Evolutionary conservation across 805 yeast species (phyloP), one percentile per base, ranked within the genome.

Genomic region (Ogataea sp.): DNA sequence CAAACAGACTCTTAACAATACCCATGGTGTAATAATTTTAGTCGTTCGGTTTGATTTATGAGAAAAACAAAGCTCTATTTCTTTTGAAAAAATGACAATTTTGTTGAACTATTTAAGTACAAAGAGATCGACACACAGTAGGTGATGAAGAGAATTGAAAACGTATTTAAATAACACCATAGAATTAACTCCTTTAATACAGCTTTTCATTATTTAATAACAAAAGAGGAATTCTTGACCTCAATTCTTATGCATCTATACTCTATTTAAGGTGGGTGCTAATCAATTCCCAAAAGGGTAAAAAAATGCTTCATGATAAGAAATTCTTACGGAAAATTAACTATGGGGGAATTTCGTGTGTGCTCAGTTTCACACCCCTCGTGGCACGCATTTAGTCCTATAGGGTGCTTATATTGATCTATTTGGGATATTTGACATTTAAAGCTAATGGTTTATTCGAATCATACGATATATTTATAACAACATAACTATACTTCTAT

Each of bases 211-310:
- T n/a, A n/a, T n/a, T n/a, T 23, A 11, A 23, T 29, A 7, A 17
- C 11, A n/a, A 6, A 6, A 18, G 16, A 30, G 33, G 33, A 30
- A 30, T 30, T 30, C 16, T 30, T 30, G 21, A 30, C 33, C 18
- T 4, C n/a, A n/a, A n/a, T 5, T 17, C 18, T 30, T 30, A 30
- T 10, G 10, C 4, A 30, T 23, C 10, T 8, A 8, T 8, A 8
- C 26, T 23, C 26, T 23, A 23, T 8, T 23, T 11, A 23, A 7
- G 11, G 26, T 23, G 21, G 11, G 33, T 30, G 33, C 33, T 30
- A 30, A 30, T 30, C 21, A 30, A 30, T 30, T 30, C 33, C 33
- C 33, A 30, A 30, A 30, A 18, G 23, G 33, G 33, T 30, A 30
- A 30, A 30, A 30, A 30, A 30, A 18, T 18, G 18, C 33, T 9